A percentile compares a stretch with the other conserved stretches of the same genome.
These are phyloP conservation scores for Pythium periplocum DNA, from an alignment of 352 stramenopile genomes.

Conservation along the genomic window DNA sequence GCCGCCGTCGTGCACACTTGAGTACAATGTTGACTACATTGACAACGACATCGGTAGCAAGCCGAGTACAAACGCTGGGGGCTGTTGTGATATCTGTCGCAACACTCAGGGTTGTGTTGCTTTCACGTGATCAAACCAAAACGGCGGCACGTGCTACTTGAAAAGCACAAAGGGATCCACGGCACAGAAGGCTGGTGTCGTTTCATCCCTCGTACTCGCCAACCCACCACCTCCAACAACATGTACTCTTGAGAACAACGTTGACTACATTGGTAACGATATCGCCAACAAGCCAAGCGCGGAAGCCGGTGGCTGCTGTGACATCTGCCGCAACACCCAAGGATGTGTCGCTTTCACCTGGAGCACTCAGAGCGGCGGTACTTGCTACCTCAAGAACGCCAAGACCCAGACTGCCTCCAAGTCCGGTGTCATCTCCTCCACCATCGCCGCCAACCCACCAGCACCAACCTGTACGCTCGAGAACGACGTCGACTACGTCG, in stretches of 20 bases:
- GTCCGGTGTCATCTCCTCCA: neutral
- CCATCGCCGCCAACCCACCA: neutral
- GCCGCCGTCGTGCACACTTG: neutral
- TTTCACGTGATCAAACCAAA: no score
- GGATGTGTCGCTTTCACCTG: constrained; percentile 19
- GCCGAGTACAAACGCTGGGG: no score
- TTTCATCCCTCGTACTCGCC: no score
- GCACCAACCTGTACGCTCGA: neutral
- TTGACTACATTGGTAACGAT: constrained; percentile 24
- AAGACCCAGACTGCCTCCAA: neutral
- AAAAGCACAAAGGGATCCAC: no score
- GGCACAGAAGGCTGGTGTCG: no score
- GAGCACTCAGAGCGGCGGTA: constrained; percentile 20
- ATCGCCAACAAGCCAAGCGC: constrained; percentile 4
- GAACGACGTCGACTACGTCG: constrained; percentile 11
- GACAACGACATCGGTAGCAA: no score
- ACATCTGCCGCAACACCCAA: neutral
- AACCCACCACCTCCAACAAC: no score
- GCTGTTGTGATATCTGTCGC: no score
- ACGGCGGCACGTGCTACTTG: no score
- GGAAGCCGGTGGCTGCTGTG: constrained; percentile 11
- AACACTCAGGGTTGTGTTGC: no score
- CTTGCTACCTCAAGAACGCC: constrained; percentile 28
- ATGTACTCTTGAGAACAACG: no score
- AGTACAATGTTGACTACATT: no score